Evolutionary conservation across 2,329 filamentous ascomycete genomes (phyloP), one percentile per base, ranked within the genome.

Genomic region (Beauveria scarabaeidicola): DNA sequence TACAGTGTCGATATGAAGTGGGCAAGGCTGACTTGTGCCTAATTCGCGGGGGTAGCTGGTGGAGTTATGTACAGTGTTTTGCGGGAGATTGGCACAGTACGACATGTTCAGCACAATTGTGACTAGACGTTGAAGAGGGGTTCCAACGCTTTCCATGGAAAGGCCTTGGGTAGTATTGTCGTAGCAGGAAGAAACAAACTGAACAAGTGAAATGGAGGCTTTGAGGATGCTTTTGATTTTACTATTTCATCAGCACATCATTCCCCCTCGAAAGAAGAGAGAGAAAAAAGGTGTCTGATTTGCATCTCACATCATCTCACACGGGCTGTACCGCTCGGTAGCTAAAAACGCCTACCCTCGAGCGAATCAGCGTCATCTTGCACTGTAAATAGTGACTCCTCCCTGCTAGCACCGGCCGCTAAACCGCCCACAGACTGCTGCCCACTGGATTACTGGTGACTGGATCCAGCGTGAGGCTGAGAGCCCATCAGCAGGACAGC

Each of bases 401-500:
- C 38, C 32, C 47, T 25, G 46, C 32, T 51, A n/a, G 9, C 8
- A 23, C 19, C 23, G 43, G 38, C 50, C 50, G 29, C 29, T 40
- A 52, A 53, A 25, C 32, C 50, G 50, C 40, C 54, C 50, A 19
- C 41, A 48, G 51, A 51, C 48, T 38, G 8, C 53, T 36, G 52
- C 17, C 10, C 56, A 38, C 58, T 59, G 57, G 25, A 56, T 46
- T 25, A 58, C 62, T 55, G 62, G 67, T 70, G 68, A 70, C 68
- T 67, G 52, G 65, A 44, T 25, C 50, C 43, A 65, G 64, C 63
- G 64, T 66, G 72, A 76, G 72, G 72, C 73, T 75, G 72, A 74
- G 72, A 70, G 68, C 55, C 68, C 68, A 74, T 75, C 73, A 75
- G 73, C 73, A 75, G 74, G 72, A 67, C 67, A 65, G 62, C 61